Conservation (phyloP, 2,329 filamentous ascomycete genomes). For the Fusarium ramigenum region DNA sequence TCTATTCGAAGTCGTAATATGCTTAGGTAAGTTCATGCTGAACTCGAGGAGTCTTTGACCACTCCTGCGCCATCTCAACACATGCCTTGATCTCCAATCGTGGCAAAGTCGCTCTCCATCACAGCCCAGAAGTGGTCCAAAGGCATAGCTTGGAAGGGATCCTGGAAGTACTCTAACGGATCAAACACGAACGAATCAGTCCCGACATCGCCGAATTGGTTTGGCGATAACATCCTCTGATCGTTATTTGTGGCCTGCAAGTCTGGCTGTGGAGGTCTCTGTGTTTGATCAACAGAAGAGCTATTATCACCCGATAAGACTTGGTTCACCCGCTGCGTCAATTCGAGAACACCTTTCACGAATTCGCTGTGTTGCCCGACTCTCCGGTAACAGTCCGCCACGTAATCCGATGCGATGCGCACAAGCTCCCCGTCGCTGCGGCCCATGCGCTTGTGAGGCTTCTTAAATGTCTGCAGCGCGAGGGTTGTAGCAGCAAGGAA, state of each 20-base stretch:
- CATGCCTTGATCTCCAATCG: conserved; percentile 16
- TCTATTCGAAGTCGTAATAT: not conserved
- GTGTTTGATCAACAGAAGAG: conserved; percentile 6
- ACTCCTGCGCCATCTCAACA: not conserved
- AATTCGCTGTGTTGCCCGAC: conserved; percentile 29
- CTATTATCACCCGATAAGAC: conserved; percentile 21
- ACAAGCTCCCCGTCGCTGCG: conserved; percentile 37
- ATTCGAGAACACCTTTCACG: conserved; percentile 19
- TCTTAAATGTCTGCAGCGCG: conserved; percentile 34
- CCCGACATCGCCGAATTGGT: not conserved
- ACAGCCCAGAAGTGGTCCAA: conserved; percentile 41
- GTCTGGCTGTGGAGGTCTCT: conserved; percentile 1
- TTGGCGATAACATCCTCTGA: conserved; percentile 11
- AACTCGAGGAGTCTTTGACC: not conserved
- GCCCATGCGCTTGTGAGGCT: conserved; percentile 37
- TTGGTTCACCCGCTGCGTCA: conserved; percentile 27
- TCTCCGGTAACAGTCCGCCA: conserved; percentile 21
- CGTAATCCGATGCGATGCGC: conserved; percentile 21
- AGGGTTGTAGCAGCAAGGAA: conserved; percentile 32
- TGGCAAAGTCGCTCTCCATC: conserved; percentile 34
- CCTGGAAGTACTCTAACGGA: conserved; percentile 31
- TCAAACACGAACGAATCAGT: conserved; percentile 15
- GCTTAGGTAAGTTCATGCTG: not conserved
- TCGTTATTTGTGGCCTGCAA: not conserved
- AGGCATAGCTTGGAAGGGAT: conserved; percentile 38